Base-by-base conservation (phyloP, 345 rosid genomes). In the Luvunga scandens region DNA sequence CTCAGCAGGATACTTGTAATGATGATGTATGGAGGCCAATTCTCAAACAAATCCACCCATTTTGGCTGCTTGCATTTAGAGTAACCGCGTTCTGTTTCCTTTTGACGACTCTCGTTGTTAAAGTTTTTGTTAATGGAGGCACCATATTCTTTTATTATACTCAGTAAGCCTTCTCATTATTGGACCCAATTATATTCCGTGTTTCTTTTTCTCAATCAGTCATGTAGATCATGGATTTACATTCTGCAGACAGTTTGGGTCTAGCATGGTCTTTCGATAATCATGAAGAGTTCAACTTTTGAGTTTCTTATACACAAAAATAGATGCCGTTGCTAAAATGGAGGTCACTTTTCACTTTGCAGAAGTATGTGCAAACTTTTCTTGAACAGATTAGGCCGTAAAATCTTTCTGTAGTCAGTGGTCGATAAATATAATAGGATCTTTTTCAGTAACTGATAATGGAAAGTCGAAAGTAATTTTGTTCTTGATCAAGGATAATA, bases 11-110 rank as follows among this genome's bases (percentile, higher is more conserved):
- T 67, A 64, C 59, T 30, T 60, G 77, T 31, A 25, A 77, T 78
- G 89, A 89, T 72, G 82, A 81, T 83, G 81, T 72, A 8, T 90
- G 95, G 95, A 89, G 73, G 87, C 90, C 98, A 73, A 89, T 92
- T 75, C 79, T 88, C 71, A 68, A 75, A 24, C 79, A 74, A 56
- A 84, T 93, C 62, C 93, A 89, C 67, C 98, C 94, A 4, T 72
- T 81, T 80, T 89, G 93, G 94, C 81, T 91, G 77, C 67, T 90
- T 78, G 84, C 76, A 79, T 88, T 86, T 63, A 88, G 95, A 66
- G 70, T 86, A 56, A 14, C 84, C 60, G 90, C 91, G 42, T 91
- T 93, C 76, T 86, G 85, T 77, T 70, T 90, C 28, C 89, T 90
- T 79, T 76, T 89, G 69, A 71, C 82, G 0, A 84, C 83, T 10